Evolutionary conservation across 208 protist species (phyloP).

Genomic region (Naegleria fowleri): DNA sequence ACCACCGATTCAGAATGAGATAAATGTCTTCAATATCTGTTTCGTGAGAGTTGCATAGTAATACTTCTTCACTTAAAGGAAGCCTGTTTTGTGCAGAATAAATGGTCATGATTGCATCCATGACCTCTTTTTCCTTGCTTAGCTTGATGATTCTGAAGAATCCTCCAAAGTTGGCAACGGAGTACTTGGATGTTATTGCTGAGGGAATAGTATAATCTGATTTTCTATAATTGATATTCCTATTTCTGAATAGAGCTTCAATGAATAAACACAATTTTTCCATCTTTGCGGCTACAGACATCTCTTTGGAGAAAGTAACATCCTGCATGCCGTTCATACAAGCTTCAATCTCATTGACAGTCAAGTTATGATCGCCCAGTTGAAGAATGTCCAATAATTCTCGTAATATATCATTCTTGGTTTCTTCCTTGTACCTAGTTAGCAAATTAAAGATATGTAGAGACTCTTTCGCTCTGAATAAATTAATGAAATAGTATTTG

Average conservation of each 20-base stretch:
- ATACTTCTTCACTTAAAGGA: neutral
- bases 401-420: neutral
- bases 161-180: neutral
- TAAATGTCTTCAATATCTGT: neutral
- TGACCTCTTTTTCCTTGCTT: neutral
- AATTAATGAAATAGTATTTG: neutral
- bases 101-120: neutral
- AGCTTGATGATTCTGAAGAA: neutral
- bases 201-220: neutral
- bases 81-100: neutral
- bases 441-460: neutral
- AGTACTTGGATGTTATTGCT: neutral
- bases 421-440: neutral
- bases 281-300: neutral
- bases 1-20: slow-evolving; percentile 1
- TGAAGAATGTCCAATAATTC: neutral
- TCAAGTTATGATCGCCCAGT: neutral
- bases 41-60: neutral
- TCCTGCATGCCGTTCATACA: neutral
- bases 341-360: neutral
- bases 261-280: neutral
- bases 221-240: neutral
- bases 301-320: neutral
- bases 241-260: neutral
- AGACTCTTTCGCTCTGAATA: neutral